phyloP scores from a whole-genome alignment of 192 early-diverging fungal species.

The Gaertneriomyces sp. region DNA sequence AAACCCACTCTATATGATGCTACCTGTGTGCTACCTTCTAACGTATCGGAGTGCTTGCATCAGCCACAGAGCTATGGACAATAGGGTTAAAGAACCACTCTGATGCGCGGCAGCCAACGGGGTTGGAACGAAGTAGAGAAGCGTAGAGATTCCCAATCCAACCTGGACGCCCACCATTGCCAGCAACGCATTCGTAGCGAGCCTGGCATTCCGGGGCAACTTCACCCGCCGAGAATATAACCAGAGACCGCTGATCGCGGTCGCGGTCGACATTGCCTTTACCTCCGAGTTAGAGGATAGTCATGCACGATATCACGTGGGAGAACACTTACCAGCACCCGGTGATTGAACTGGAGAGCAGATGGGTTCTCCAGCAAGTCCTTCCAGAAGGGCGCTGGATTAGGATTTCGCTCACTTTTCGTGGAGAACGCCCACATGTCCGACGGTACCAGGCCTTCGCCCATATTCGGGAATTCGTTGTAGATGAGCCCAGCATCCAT shows the following conservation, averaged over 20 bases:
- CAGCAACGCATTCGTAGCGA: slow-evolving; percentile 73
- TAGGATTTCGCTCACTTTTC: slow-evolving; percentile 46
- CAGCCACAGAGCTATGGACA: slow-evolving; percentile 76
- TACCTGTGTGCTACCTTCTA: slow-evolving; percentile 15
- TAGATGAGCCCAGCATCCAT: slow-evolving; percentile 95
- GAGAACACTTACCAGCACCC: slow-evolving; percentile 62
- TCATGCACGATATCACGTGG: not conserved
- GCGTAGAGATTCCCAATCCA: slow-evolving; percentile 84
- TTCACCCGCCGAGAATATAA: slow-evolving; percentile 65
- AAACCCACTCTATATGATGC: not conserved
- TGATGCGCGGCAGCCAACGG: slow-evolving; percentile 93
- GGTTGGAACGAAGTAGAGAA: slow-evolving; percentile 91
- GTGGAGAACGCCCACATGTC: slow-evolving; percentile 52
- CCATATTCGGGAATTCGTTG: slow-evolving; percentile 97
- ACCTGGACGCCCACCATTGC: slow-evolving; percentile 73
- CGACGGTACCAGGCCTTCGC: slow-evolving; percentile 70
- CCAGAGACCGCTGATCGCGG: slow-evolving; percentile 70
- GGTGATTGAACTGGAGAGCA: slow-evolving; percentile 93
- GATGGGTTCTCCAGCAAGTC: slow-evolving; percentile 93
- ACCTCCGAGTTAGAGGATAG: not conserved
- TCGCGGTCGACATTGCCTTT: slow-evolving; percentile 77
- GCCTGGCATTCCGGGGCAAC: slow-evolving; percentile 63
- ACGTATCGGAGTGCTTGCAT: slow-evolving; percentile 57
- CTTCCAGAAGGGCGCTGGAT: slow-evolving; percentile 65
- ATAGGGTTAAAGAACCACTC: slow-evolving; percentile 80